Evolutionary conservation across 2,329 filamentous ascomycete species (phyloP).

Genomic region (Laburnicola sp.): DNA sequence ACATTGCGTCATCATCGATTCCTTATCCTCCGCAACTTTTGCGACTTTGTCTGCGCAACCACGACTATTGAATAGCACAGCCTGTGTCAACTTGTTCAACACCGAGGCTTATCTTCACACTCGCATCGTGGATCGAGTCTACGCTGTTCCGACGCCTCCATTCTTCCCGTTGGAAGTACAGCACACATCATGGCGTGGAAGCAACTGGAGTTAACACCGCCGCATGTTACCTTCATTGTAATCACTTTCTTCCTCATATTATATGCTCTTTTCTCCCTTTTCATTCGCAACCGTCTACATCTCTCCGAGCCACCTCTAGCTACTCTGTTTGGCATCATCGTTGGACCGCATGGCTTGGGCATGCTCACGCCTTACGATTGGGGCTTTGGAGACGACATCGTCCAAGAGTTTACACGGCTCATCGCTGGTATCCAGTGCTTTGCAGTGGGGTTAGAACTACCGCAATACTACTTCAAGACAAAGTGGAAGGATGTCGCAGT

Average conservation of each 20-base stretch:
- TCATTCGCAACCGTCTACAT: slow-evolving; percentile 54
- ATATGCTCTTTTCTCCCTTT: slow-evolving; percentile 52
- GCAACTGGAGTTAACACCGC: slow-evolving; percentile 51
- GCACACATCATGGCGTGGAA: slow-evolving; percentile 44
- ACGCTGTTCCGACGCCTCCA: neutral
- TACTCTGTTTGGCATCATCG: slow-evolving; percentile 50
- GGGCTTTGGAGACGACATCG: slow-evolving; percentile 48
- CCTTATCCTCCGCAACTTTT: neutral
- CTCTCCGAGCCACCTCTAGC: slow-evolving; percentile 55
- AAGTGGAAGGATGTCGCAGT: slow-evolving; percentile 57
- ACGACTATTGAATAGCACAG: neutral
- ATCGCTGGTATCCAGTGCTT: slow-evolving; percentile 52
- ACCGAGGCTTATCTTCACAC: neutral
- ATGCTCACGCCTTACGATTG: slow-evolving; percentile 48
- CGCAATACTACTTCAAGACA: slow-evolving; percentile 52
- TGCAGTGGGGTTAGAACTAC: slow-evolving; percentile 44
- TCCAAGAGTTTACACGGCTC: slow-evolving; percentile 49
- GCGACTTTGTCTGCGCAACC: neutral
- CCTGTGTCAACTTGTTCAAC: neutral
- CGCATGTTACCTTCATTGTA: slow-evolving; percentile 52
- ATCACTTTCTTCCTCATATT: slow-evolving; percentile 51
- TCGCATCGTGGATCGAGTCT: neutral
- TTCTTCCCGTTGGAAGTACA: neutral
- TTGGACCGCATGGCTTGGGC: slow-evolving; percentile 48
- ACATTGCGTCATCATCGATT: slow-evolving; percentile 5